phyloP scores from a whole-genome alignment of 129 eudicot genomes.

The Pseudognaphalium luteoalbum region DNA sequence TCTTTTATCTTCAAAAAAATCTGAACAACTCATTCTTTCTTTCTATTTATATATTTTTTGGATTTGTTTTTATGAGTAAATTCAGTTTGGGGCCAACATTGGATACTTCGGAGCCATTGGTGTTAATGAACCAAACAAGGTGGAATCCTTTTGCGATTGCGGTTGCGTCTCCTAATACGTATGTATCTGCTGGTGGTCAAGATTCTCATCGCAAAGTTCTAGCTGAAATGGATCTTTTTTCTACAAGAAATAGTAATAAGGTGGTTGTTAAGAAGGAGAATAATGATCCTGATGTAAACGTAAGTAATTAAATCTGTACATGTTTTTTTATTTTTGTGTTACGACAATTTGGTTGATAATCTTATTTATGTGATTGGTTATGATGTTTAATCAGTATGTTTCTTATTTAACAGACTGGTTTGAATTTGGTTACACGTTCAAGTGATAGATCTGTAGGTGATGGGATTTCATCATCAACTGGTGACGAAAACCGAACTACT shows the following conservation, averaged over 20 bases:
- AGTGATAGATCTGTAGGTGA: conserved; percentile 58
- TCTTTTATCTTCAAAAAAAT: background rate
- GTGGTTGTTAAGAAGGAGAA: conserved; percentile 52
- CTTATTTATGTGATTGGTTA: background rate
- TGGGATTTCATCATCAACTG: conserved; percentile 46
- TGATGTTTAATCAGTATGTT: conserved; percentile 3
- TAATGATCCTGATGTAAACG: conserved; percentile 48
- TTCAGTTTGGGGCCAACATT: conserved; percentile 45
- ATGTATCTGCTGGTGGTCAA: background rate
- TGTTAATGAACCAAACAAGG: conserved; percentile 44
- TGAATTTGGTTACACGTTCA: conserved; percentile 52
- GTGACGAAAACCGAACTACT: conserved; percentile 34
- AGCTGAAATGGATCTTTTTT: conserved; percentile 71
- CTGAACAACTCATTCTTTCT: no score
- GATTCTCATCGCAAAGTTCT: conserved; percentile 29
- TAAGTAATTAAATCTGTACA: conserved; percentile 27
- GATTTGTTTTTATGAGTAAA: conserved; percentile 8
- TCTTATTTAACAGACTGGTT: conserved; percentile 47
- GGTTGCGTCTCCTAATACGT: conserved; percentile 6
- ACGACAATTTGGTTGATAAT: background rate
- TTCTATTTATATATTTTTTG: background rate
- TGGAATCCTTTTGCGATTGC: conserved; percentile 26
- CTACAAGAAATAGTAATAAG: conserved; percentile 36
- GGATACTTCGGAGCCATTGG: conserved; percentile 57
- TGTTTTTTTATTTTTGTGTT: background rate